These are phyloP conservation scores for Kwoniella heveanensis DNA, from an alignment of 768 basidiomycete species.

Conservation along the genomic window DNA sequence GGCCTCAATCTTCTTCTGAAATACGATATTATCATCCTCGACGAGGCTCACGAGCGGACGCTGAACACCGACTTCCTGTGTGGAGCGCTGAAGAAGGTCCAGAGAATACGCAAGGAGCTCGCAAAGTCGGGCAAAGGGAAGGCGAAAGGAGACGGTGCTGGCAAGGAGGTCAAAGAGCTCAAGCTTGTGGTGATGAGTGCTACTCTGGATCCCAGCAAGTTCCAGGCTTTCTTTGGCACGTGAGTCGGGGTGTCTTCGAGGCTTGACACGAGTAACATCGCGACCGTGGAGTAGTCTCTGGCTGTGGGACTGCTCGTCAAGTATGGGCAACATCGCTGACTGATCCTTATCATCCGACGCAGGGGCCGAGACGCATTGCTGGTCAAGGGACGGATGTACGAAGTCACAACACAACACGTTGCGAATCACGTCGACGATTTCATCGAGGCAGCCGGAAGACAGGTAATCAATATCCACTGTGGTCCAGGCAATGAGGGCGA, in stretches of 20 bases:
- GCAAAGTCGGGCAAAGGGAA: conserved; percentile 30
- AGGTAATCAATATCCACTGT: conserved; percentile 88
- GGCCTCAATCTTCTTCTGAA: conserved; percentile 62
- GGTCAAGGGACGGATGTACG: conserved; percentile 88
- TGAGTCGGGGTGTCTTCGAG: conserved; percentile 57
- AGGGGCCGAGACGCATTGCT: conserved; percentile 65
- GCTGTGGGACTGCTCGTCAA: too few species aligned
- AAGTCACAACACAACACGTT: conserved; percentile 80
- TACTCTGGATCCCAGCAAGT: conserved; percentile 92
- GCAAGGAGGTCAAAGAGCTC: conserved; percentile 64
- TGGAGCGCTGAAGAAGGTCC: conserved; percentile 82
- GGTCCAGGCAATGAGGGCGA: conserved; percentile 70
- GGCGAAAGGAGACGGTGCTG: conserved; percentile 58
- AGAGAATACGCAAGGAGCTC: conserved; percentile 64
- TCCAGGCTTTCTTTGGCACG: conserved; percentile 83
- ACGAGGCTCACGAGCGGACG: conserved; percentile 96
- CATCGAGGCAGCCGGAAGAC: conserved; percentile 81
- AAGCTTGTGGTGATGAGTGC: conserved; percentile 98
- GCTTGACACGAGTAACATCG: neutral
- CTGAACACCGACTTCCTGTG: conserved; percentile 92
- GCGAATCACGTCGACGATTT: conserved; percentile 73
- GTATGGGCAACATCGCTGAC: conserved; percentile 18
- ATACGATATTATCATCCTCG: conserved; percentile 87
- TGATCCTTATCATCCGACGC: neutral
- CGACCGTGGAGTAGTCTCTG: too few species aligned